Conservation (phyloP, 2,329 filamentous ascomycete genomes). For the Emydomyces testavorans region DNA sequence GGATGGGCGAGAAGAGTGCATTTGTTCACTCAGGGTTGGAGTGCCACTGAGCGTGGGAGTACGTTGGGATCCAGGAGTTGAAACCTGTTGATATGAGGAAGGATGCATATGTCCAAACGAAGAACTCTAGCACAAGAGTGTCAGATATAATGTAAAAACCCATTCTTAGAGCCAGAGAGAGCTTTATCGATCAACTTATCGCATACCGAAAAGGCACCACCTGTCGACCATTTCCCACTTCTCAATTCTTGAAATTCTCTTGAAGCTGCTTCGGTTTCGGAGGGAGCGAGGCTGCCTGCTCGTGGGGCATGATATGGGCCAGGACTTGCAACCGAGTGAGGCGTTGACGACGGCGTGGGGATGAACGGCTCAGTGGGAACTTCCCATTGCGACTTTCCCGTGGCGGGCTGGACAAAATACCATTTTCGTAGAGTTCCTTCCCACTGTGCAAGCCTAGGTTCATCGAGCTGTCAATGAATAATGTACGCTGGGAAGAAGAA, state of each 20-base stretch:
- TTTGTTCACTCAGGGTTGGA: constrained; percentile 9
- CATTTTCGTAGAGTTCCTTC: constrained; percentile 29
- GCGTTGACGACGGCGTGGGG: constrained; percentile 25
- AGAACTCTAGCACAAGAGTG: background rate
- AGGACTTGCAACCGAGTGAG: constrained; percentile 19
- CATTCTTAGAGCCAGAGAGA: background rate
- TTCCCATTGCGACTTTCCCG: constrained; percentile 32
- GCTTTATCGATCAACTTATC: background rate
- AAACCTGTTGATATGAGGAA: constrained; percentile 10
- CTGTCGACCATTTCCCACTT: constrained; percentile 12
- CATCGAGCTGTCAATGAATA: background rate
- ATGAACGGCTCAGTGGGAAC: constrained; percentile 32
- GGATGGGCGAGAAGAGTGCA: constrained; percentile 10
- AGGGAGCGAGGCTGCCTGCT: constrained; percentile 11
- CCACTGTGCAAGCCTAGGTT: constrained; percentile 31
- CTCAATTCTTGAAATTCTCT: constrained; percentile 15
- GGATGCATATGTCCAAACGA: constrained; percentile 10
- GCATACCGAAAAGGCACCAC: constrained; percentile 15
- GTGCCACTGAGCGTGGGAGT: constrained; percentile 11
- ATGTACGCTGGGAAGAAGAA: background rate
- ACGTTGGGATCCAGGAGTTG: constrained; percentile 9
- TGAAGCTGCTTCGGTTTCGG: constrained; percentile 15
- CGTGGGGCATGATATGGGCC: constrained; percentile 15
- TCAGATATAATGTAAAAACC: background rate
- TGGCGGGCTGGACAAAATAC: constrained; percentile 33